Percentiles rank a stretch among this genome's conserved stretches.
These are phyloP conservation scores for Pseudodiploospora longispora DNA, from an alignment of 2,329 filamentous ascomycete genomes.

Conservation along the genomic window DNA sequence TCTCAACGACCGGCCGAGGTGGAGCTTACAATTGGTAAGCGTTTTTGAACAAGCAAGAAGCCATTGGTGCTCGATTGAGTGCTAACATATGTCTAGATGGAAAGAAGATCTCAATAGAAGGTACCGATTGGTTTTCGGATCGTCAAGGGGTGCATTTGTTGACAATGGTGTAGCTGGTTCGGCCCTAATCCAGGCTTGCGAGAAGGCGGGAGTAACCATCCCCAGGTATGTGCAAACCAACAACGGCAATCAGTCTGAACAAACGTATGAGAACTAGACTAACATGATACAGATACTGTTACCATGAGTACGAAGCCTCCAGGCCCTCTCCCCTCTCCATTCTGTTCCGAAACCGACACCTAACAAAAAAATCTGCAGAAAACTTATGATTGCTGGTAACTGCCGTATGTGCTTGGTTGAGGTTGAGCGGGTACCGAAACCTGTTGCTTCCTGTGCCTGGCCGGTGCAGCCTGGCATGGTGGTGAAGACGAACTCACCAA, in stretches of 20 bases:
- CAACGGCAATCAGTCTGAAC: conserved; percentile 3
- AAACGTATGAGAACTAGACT: conserved; percentile 8
- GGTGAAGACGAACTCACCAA: conserved; percentile 93
- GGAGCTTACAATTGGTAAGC: conserved; percentile 84
- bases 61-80: conserved; percentile 20
- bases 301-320: conserved; percentile 71
- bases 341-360: conserved; percentile 15
- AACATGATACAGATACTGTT: conserved; percentile 70
- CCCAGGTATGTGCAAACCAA: conserved; percentile 55
- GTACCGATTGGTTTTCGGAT: conserved; percentile 40
- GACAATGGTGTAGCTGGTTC: conserved; percentile 66
- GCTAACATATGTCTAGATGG: conserved; percentile 58
- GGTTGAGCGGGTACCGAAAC: conserved; percentile 92
- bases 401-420: conserved; percentile 99
- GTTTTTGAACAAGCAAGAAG: conserved; percentile 13
- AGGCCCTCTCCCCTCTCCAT: conserved; percentile 1
- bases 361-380: conserved; percentile 49
- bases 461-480: conserved; percentile 98
- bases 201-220: conserved; percentile 87
- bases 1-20: conserved; percentile 78
- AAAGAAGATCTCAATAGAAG: conserved; percentile 97
- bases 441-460: conserved; percentile 97
- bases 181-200: conserved; percentile 96
- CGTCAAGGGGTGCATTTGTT: conserved; percentile 19
- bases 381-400: conserved; percentile 98